Base-by-base conservation (phyloP, 352 stramenopile genomes). In the Globisporangium spiculum region DNA sequence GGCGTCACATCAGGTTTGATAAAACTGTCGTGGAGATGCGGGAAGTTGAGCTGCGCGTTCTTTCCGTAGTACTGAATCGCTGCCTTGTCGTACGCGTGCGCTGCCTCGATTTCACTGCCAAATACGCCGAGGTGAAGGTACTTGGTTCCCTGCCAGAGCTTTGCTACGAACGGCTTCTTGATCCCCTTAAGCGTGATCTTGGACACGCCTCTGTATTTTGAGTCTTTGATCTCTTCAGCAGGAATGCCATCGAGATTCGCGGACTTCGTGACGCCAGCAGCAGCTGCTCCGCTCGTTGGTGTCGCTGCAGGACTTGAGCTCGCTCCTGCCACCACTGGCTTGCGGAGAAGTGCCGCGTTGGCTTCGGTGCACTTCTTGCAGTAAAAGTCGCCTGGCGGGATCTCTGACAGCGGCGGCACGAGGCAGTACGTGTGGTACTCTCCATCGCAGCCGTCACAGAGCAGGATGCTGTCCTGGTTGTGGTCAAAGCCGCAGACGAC, bases 391-490 rank as follows among this genome's bases (percentile, higher is more conserved):
- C 84, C 86, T 3, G 80, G 73, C 7, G 88, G 88, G 71, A 95
- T 91, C 70, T 91, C 80, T 0, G 67, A 66, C 4, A 95, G 75
- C 54, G 88, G 86, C 8, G 88, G 88, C 58, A 86, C 77, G 18
- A 95, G 83, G 74, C 88, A 95, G 67, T 93, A 92, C 14, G 70
- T 94, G 77, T 95, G 88, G 73, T 94, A 95, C 78, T 95, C 88
- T n/a, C 75, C 86, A 62, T 93, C 84, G 69, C 88, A 95, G 72
- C 87, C 85, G 65, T 95, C 88, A 41, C 88, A 95, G 9, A 95
- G 79, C 58, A 95, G 57, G 65, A 95, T 95, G 66, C 83, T 88
- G 74, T 91, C 83, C 26, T 80, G 86, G 69, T 93, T 83, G 68
- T 91, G 83, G 75, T 92, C 80, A 32, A 79, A 67, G 4, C 88